phyloP scores from a whole-genome alignment of 1,284 basidiomycete species.

The Heterobasidion occidentale region DNA sequence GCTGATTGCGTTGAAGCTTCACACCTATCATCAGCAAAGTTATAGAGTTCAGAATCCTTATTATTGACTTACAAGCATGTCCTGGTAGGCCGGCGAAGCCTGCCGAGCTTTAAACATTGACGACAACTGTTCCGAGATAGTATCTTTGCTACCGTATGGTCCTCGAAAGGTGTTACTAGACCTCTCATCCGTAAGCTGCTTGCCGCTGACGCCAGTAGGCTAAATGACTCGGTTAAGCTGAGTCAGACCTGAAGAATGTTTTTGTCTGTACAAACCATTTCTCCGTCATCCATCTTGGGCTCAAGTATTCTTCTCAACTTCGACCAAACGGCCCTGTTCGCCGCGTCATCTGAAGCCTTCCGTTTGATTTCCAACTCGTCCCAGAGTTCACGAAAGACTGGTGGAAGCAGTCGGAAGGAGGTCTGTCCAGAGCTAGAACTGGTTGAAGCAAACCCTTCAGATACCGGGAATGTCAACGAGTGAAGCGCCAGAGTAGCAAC shows the following conservation, averaged over 20 bases:
- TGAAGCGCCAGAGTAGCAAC: conserved; percentile 84
- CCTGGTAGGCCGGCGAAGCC: conserved; percentile 64
- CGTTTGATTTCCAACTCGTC: conserved; percentile 75
- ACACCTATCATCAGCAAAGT: conserved; percentile 1
- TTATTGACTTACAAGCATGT: conserved; percentile 62
- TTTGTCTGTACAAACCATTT: conserved; percentile 29
- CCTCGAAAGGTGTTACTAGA: conserved; percentile 7
- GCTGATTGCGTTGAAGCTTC: conserved; percentile 60
- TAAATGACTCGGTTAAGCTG: conserved; percentile 10
- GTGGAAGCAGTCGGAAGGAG: conserved; percentile 71
- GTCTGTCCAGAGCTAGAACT: conserved; percentile 37
- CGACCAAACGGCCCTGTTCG: conserved; percentile 67
- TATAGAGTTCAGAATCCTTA: conserved; percentile 19
- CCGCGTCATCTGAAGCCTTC: conserved; percentile 53
- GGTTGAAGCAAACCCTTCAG: conserved; percentile 54
- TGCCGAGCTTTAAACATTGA: conserved; percentile 55
- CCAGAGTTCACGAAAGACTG: conserved; percentile 87
- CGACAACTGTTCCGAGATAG: conserved; percentile 43
- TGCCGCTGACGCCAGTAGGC: conserved; percentile 21
- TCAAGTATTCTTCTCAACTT: conserved; percentile 58
- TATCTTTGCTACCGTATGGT: conserved; percentile 14
- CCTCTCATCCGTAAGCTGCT: conserved; percentile 17
- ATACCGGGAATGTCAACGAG: conserved; percentile 54
- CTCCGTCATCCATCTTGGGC: conserved; percentile 37
- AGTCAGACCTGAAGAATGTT: not conserved